These are phyloP conservation scores for Alternaria alternata DNA, from an alignment of 2,329 filamentous ascomycete genomes.

Conservation along the genomic window DNA sequence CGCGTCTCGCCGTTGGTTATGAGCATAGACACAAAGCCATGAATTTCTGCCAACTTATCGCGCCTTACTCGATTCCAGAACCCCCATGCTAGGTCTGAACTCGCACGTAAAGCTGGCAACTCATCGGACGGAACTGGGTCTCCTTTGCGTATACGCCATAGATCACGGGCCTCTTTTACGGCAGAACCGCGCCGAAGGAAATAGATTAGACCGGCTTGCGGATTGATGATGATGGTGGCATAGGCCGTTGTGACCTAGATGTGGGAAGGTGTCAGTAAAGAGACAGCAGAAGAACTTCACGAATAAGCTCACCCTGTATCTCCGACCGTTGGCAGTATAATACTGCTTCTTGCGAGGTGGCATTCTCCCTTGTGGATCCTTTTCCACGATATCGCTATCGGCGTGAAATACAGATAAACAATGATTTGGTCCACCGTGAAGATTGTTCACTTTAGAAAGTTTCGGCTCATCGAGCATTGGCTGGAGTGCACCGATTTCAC, in stretches of 20 bases:
- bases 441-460: neutral
- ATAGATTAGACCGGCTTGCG: neutral
- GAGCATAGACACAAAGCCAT: neutral
- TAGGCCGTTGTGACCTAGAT: neutral
- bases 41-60: neutral
- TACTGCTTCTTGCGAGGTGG: too few relatives aligned
- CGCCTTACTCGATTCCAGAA: slow-evolving; percentile 1
- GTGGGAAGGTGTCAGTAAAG: too few relatives aligned
- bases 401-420: too few relatives aligned
- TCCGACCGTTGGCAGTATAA: too few relatives aligned
- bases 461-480: neutral
- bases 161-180: neutral
- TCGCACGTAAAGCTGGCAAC: slow-evolving; percentile 5
- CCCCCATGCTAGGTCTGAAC: slow-evolving; percentile 9
- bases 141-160: neutral
- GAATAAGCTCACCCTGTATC: too few relatives aligned
- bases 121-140: neutral
- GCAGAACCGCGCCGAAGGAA: slow-evolving; percentile 4
- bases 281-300: too few relatives aligned
- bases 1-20: slow-evolving; percentile 1
- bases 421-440: too few relatives aligned
- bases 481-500: neutral
- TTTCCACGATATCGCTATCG: too few relatives aligned
- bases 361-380: too few relatives aligned
- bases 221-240: neutral